A percentile compares a stretch with the other conserved stretches of the same genome.
Evolutionary conservation across 2,329 filamentous ascomycete genomes (phyloP).

Genomic region (Didymella pomorum): DNA sequence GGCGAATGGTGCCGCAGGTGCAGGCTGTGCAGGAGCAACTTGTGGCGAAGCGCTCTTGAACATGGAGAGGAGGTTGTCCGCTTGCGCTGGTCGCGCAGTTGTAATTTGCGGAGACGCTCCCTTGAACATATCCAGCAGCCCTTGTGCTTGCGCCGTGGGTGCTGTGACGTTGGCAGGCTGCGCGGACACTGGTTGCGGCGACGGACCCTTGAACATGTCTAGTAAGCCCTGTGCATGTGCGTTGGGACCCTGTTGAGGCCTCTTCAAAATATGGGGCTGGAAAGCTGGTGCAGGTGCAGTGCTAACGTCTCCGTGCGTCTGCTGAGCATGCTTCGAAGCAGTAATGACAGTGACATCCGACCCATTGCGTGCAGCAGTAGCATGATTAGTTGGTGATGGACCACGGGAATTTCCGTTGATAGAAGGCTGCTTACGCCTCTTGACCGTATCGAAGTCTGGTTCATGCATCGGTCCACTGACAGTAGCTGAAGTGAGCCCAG

Average conservation of each 20-base stretch:
- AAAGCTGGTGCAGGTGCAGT: slow-evolving; percentile 32
- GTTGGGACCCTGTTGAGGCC: slow-evolving; percentile 37
- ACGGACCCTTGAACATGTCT: slow-evolving; percentile 27
- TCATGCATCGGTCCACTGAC: slow-evolving; percentile 54
- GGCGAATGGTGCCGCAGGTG: slow-evolving; percentile 25
- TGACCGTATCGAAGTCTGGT: slow-evolving; percentile 52
- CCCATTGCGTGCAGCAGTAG: slow-evolving; percentile 18
- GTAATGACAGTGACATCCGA: slow-evolving; percentile 16
- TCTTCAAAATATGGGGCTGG: slow-evolving; percentile 49
- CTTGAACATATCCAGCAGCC: slow-evolving; percentile 32
- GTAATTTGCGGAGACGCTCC: slow-evolving; percentile 19
- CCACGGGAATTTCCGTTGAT: slow-evolving; percentile 38
- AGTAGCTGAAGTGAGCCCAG: slow-evolving; percentile 50
- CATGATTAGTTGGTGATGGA: slow-evolving; percentile 37
- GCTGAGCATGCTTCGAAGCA: slow-evolving; percentile 16
- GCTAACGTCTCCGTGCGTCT: slow-evolving; percentile 14
- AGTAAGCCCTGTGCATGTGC: slow-evolving; percentile 33
- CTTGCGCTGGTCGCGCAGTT: slow-evolving; percentile 25
- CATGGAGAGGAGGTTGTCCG: slow-evolving; percentile 31
- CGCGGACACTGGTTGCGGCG: slow-evolving; percentile 15
- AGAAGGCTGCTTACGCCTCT: slow-evolving; percentile 38
- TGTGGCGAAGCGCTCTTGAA: slow-evolving; percentile 29
- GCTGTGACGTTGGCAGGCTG: slow-evolving; percentile 1
- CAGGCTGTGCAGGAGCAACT: not conserved
- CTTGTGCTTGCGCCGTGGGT: slow-evolving; percentile 31